Evolutionary conservation across 345 rosid genomes (phyloP).

Genomic region (Salix purpurea): DNA sequence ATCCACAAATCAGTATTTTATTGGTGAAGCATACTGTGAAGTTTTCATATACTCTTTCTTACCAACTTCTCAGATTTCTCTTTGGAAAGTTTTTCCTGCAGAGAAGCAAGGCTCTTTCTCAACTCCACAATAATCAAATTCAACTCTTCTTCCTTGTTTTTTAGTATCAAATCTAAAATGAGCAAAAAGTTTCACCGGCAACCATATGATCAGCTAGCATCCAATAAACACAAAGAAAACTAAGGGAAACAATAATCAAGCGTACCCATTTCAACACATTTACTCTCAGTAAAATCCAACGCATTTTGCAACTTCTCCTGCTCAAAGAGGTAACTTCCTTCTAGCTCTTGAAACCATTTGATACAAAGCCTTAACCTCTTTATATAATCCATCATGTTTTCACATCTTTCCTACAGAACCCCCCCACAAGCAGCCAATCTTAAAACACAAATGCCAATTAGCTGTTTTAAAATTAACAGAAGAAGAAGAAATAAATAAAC

Average conservation of each 20-base stretch:
- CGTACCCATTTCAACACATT: slow-evolving; percentile 79
- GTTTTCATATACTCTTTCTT: slow-evolving; percentile 18
- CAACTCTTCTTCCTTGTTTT: slow-evolving; percentile 84
- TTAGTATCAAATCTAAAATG: slow-evolving; percentile 56
- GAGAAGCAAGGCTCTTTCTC: slow-evolving; percentile 68
- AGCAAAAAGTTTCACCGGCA: slow-evolving; percentile 16
- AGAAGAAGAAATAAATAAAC: background rate
- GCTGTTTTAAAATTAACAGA: background rate
- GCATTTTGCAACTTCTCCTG: slow-evolving; percentile 71
- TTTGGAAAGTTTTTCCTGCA: slow-evolving; percentile 65
- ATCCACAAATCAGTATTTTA: background rate
- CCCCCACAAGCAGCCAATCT: slow-evolving; percentile 15
- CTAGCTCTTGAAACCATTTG: slow-evolving; percentile 96
- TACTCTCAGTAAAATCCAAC: slow-evolving; percentile 60
- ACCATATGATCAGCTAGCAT: background rate
- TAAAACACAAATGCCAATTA: slow-evolving; percentile 5
- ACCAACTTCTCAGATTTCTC: slow-evolving; percentile 91
- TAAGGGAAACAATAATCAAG: background rate
- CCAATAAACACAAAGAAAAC: background rate
- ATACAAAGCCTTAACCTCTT: slow-evolving; percentile 87
- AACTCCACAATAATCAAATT: slow-evolving; percentile 82
- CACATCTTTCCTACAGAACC: slow-evolving; percentile 80
- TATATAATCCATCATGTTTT: slow-evolving; percentile 87
- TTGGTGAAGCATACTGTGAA: background rate
- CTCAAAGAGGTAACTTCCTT: slow-evolving; percentile 72